A percentile compares a stretch with the other conserved stretches of the same genome.
phyloP scores from a whole-genome alignment of 1,284 basidiomycete genomes.

The Prillingera fragicola region DNA sequence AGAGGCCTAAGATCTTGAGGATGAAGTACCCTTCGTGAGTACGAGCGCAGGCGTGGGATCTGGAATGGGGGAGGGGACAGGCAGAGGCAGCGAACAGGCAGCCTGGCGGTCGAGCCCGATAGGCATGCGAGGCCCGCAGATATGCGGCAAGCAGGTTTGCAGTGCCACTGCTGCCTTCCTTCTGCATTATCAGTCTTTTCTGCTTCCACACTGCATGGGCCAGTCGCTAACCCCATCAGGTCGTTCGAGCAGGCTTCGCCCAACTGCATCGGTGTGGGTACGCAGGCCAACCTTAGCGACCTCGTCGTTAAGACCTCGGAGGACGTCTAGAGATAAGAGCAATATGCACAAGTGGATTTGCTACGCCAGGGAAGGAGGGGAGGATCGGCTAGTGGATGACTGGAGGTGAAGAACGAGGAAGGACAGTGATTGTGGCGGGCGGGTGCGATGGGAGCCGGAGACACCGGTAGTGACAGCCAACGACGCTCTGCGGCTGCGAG shows the following conservation, averaged over 20 bases:
- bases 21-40: conserved; percentile 47
- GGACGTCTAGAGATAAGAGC: no score
- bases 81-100: neutral
- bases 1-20: conserved; percentile 44
- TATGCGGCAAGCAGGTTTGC: no score
- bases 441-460: no score
- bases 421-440: no score
- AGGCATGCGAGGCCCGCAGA: no score
- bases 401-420: no score
- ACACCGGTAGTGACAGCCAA: no score
- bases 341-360: no score
- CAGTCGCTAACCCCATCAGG: conserved; percentile 23
- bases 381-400: no score
- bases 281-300: conserved; percentile 46
- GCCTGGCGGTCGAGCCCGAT: neutral
- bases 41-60: neutral
- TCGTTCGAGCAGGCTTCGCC: conserved; percentile 48
- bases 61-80: neutral
- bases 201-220: neutral
- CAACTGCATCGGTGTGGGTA: conserved; percentile 45
- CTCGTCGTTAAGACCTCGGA: conserved; percentile 40
- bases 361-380: no score
- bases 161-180: neutral
- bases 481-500: no score
- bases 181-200: neutral